Conservation (phyloP, 768 basidiomycete species). For the Brasilioporus rufonigricans region DNA sequence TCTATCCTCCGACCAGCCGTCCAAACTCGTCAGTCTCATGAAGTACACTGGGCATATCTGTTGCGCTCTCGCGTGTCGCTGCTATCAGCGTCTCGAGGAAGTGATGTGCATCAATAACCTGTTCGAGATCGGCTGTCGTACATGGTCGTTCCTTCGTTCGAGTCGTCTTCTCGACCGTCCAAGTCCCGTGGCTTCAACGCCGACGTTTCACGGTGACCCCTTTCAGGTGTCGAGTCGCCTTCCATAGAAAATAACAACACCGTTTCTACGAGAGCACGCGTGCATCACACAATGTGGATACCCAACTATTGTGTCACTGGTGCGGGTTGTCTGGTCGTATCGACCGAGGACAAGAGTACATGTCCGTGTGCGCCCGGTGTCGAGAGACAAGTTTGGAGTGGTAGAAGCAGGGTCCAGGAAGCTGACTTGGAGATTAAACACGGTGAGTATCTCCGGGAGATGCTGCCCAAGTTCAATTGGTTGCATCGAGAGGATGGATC, state of each 20-base stretch:
- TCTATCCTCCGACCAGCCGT: no score
- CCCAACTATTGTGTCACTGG: constrained; percentile 82
- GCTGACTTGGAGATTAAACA: constrained; percentile 82
- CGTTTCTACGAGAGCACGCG: constrained; percentile 77
- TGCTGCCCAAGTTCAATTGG: constrained; percentile 87
- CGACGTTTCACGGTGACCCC: no score
- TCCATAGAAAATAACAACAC: constrained; percentile 85
- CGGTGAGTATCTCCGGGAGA: constrained; percentile 87
- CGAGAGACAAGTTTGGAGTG: constrained; percentile 81
- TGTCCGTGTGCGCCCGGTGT: constrained; percentile 76
- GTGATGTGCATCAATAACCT: constrained; percentile 91
- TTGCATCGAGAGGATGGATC: constrained; percentile 58
- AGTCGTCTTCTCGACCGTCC: no score
- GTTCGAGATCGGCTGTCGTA: constrained; percentile 93
- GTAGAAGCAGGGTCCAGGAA: constrained; percentile 80
- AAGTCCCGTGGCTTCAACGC: no score
- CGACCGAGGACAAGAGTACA: constrained; percentile 78
- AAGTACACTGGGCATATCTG: no score
- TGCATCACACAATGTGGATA: constrained; percentile 80
- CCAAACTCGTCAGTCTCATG: no score
- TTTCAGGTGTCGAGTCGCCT: constrained; percentile 82
- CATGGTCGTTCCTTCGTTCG: constrained; percentile 25
- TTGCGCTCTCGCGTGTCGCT: no score
- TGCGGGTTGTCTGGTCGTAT: constrained; percentile 74
- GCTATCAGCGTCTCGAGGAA: constrained; percentile 81